These are phyloP conservation scores for Trichophyton rubrum DNA, from an alignment of 2,329 filamentous ascomycete genomes.

Conservation along the genomic window DNA sequence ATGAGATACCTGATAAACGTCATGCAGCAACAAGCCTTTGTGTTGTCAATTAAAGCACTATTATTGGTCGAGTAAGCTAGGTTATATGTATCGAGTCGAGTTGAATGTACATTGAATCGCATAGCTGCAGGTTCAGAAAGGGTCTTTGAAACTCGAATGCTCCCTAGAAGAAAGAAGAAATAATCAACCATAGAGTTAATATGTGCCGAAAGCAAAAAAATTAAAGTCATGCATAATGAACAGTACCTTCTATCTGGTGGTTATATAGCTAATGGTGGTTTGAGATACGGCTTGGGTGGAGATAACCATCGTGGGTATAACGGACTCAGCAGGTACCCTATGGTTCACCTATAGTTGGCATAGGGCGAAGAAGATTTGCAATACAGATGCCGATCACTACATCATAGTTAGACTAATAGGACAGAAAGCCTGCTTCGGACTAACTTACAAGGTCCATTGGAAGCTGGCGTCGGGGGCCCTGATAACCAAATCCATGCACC, in stretches of 20 bases:
- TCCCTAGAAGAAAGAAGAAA: too few relatives aligned
- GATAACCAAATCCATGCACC: slow-evolving; percentile 14
- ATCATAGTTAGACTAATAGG: background rate
- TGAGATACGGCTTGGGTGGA: too few relatives aligned
- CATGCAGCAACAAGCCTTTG: background rate
- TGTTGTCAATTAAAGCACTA: background rate
- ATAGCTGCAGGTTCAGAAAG: too few relatives aligned
- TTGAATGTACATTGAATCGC: too few relatives aligned
- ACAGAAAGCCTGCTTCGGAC: background rate
- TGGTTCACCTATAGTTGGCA: background rate
- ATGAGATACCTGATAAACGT: background rate
- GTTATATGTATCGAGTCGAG: too few relatives aligned
- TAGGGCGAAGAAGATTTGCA: background rate
- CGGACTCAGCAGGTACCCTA: background rate
- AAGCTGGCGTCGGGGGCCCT: slow-evolving; percentile 5
- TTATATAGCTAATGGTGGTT: too few relatives aligned
- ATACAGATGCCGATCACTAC: background rate
- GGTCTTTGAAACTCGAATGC: too few relatives aligned
- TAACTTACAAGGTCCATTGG: slow-evolving; percentile 3
- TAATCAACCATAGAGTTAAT: too few relatives aligned
- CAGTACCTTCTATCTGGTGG: too few relatives aligned
- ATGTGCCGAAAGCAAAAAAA: too few relatives aligned
- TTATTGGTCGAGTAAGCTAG: background rate
- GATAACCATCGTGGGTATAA: too few relatives aligned
- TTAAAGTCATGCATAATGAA: too few relatives aligned